These are phyloP conservation scores for Ambrosiella xylebori DNA, from an alignment of 2,329 filamentous ascomycete genomes.

Conservation along the genomic window DNA sequence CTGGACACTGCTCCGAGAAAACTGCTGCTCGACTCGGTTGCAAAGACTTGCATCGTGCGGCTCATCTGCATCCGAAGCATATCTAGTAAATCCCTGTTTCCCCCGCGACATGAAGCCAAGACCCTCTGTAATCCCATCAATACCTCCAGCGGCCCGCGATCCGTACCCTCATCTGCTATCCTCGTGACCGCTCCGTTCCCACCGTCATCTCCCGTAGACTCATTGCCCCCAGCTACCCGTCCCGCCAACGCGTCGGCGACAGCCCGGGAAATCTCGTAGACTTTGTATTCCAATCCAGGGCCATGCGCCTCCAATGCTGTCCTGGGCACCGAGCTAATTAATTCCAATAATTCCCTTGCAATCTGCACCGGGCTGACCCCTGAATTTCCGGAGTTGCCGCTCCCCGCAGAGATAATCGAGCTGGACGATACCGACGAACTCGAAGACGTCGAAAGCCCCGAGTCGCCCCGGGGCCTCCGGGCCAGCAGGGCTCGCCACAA, in stretches of 20 bases:
- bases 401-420: neutral
- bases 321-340: conserved; percentile 27
- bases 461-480: conserved; percentile 18
- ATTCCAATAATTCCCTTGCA: conserved; percentile 27
- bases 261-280: conserved; percentile 29
- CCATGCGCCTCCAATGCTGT: conserved; percentile 32
- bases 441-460: conserved; percentile 7
- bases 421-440: neutral
- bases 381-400: neutral
- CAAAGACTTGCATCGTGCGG: conserved; percentile 9
- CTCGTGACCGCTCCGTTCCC: too few relatives aligned
- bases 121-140: conserved; percentile 23
- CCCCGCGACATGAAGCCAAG: conserved; percentile 26
- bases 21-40: neutral
- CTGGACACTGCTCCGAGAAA: neutral
- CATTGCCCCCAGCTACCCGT: conserved; percentile 2
- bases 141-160: conserved; percentile 19
- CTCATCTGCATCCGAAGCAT: conserved; percentile 20
- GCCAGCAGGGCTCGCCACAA: conserved; percentile 27
- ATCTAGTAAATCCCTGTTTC: conserved; percentile 24
- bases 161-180: conserved; percentile 7
- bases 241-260: conserved; percentile 24
- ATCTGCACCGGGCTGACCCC: conserved; percentile 25
- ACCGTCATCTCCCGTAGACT: neutral
- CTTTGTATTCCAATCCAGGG: conserved; percentile 30